A percentile compares a stretch with the other conserved stretches of the same genome.
Evolutionary conservation across 139 green algal species (phyloP).

Genomic region (Micractinium sp.): DNA sequence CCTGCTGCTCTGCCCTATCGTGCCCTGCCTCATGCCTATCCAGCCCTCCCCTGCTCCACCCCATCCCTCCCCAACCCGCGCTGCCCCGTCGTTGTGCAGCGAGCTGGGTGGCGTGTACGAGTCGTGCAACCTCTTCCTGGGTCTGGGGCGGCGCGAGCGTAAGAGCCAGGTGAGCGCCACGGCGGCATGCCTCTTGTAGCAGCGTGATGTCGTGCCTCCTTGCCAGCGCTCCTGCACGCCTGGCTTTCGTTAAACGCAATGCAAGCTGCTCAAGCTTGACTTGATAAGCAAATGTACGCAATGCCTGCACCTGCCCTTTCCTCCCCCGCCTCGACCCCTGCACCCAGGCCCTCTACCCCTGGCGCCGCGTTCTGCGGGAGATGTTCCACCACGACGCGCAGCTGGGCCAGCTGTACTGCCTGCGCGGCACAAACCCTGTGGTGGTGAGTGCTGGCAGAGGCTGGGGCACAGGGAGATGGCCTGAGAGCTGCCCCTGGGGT

Average conservation of each 20-base stretch:
- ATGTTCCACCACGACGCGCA: slow-evolving; percentile 54
- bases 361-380: slow-evolving; percentile 63
- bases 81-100: not conserved
- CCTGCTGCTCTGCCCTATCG: not conserved
- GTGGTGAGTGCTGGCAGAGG: too few species aligned
- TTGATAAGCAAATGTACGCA: too few species aligned
- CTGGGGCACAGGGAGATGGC: not conserved
- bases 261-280: too few species aligned
- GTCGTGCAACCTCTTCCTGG: slow-evolving; percentile 61
- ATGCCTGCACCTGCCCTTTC: too few species aligned
- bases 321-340: too few species aligned
- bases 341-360: slow-evolving; percentile 62
- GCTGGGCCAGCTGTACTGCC: slow-evolving; percentile 34
- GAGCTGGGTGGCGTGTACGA: slow-evolving; percentile 54
- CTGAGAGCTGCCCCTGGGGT: not conserved
- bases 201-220: not conserved
- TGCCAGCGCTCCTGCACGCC: too few species aligned
- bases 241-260: too few species aligned
- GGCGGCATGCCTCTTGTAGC: not conserved
- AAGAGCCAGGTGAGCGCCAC: slow-evolving; percentile 59
- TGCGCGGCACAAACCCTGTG: slow-evolving; percentile 20
- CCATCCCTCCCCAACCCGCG: not conserved
- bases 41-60: not conserved
- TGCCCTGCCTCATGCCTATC: too few species aligned
- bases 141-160: slow-evolving; percentile 56